phyloP scores from a whole-genome alignment of 2,329 filamentous ascomycete genomes.

The Ascocoryne sarcoides region DNA sequence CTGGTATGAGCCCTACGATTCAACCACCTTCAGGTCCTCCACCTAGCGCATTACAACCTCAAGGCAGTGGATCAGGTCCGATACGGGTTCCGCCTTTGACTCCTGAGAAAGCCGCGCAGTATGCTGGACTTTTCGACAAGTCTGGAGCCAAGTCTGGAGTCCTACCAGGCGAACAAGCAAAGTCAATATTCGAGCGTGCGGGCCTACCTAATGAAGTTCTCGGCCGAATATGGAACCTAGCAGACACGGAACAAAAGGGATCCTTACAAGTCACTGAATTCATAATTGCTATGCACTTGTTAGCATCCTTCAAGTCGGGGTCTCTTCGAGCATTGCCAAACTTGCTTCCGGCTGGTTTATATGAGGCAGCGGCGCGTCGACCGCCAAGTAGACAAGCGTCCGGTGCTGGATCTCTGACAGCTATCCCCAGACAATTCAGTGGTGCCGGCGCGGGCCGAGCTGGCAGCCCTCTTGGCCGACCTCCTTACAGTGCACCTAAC shows the following conservation, averaged over 20 bases:
- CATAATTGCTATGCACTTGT: slow-evolving; percentile 94
- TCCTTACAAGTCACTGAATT: slow-evolving; percentile 84
- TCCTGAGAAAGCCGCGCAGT: slow-evolving; percentile 83
- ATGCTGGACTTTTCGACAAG: slow-evolving; percentile 81
- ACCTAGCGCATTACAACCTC: slow-evolving; percentile 39
- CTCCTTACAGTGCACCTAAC: slow-evolving; percentile 35
- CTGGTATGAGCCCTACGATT: slow-evolving; percentile 34
- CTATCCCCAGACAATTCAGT: slow-evolving; percentile 77
- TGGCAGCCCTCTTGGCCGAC: slow-evolving; percentile 47
- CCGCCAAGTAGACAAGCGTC: slow-evolving; percentile 35
- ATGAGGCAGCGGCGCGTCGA: slow-evolving; percentile 78
- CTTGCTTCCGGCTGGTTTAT: slow-evolving; percentile 73
- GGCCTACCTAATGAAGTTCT: slow-evolving; percentile 81
- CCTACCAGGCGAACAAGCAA: slow-evolving; percentile 77
- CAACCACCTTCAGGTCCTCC: slow-evolving; percentile 39
- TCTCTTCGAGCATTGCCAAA: slow-evolving; percentile 70
- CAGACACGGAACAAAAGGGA: slow-evolving; percentile 88
- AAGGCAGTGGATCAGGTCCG: slow-evolving; percentile 53
- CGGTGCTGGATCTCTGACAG: slow-evolving; percentile 42
- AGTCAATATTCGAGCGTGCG: slow-evolving; percentile 91
- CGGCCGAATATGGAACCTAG: slow-evolving; percentile 92
- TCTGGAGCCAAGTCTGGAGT: slow-evolving; percentile 70
- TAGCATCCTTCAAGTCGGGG: slow-evolving; percentile 84
- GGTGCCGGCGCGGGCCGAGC: slow-evolving; percentile 51
- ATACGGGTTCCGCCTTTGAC: slow-evolving; percentile 84